Evolutionary conservation across 129 eudicot genomes (phyloP), one percentile per base, ranked within the genome.

Genomic region (Calendula officinalis): DNA sequence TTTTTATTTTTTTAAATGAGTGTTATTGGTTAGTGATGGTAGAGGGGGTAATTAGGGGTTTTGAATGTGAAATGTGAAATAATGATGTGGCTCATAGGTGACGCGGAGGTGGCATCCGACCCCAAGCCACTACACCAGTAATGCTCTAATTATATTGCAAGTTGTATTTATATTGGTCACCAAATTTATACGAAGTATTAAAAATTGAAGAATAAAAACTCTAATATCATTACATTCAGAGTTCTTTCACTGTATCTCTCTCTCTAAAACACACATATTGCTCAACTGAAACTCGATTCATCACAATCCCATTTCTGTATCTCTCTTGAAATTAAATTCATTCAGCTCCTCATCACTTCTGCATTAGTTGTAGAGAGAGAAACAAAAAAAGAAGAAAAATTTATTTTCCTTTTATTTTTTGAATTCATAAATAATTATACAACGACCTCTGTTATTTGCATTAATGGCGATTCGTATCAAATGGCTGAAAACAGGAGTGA

Each of bases 271-370:
- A 62, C 40, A 57, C 43, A 57, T 12, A 6, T 5, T 22, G 30
- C 30, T 22, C 30, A 87, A 87, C 95, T 66, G 78, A 88, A 87
- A 82, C 82, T 75, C 82, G 83, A 70, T 62, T 67, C 95, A 80
- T 82, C 82, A 56, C 74, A 55, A 55, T 33, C 40, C 54, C 67
- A 14, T 61, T 14, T 34, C 10, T 67, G 17, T 68, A 56, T 70
- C 64, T 83, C 76, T 49, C 79, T 76, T 85, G 92, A 53, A 80
- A 54, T 78, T 78, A 70, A 87, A 73, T 62, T 50, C 78, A 43
- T 62, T 74, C 87, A 79, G 76, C 95, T 81, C 80, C 74, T 73
- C 58, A 53, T 73, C 71, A 60, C 75, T 67, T 71, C 75, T 55
- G 76, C 69, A 71, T 83, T 81, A 72, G 85, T 51, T 73, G 76